Evolutionary conservation across 2,329 filamentous ascomycete species (phyloP), one percentile per base, ranked within the genome.

Genomic region (Aspergillus puulaauensis): DNA sequence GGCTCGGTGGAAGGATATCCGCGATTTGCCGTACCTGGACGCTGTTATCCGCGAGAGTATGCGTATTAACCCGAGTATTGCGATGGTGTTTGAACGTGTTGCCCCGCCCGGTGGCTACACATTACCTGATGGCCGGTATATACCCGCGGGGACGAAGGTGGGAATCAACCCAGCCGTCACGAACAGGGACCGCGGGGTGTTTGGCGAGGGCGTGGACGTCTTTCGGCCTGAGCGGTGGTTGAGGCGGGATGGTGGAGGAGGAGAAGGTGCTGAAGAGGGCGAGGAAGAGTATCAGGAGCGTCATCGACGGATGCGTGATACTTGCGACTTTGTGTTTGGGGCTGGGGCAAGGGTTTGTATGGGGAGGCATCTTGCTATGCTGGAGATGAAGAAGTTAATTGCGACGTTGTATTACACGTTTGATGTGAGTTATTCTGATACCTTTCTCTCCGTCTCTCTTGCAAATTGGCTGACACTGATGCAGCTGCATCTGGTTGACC

Each of bases 321-420:
- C 72, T 0, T 58, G 56, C 14, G 73, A 77, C 59, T 63, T 79
- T 27, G 68, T 70, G 1, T 85, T 85, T 61, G 82, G 83, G 21
- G 82, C 79, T 11, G 83, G 83, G 24, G 76, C 76, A 8, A 80
- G 84, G 48, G 68, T 84, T 3, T 85, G 83, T 66, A 83, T 84
- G 58, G 83, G 82, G 19, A 76, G 80, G 4, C 82, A 84, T 65
- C 66, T 85, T 33, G 82, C 81, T 0, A 70, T 84, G 41, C 70
- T 85, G 27, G 83, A 85, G 69, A 83, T 85, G 64, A 83, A 85
- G 72, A 87, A 86, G 74, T 77, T 86, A 37, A 70, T 84, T 37
- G 82, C 82, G 4, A 78, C 82, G 37, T 71, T 86, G 24, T 58
- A 58, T 47, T 45, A 45, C 40, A 51, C 51, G 24, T 58, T 58